A percentile compares a stretch with the other conserved stretches of the same genome.
Evolutionary conservation across 352 stramenopile species (phyloP).

Genomic region (Globisporangium camurandrum): DNA sequence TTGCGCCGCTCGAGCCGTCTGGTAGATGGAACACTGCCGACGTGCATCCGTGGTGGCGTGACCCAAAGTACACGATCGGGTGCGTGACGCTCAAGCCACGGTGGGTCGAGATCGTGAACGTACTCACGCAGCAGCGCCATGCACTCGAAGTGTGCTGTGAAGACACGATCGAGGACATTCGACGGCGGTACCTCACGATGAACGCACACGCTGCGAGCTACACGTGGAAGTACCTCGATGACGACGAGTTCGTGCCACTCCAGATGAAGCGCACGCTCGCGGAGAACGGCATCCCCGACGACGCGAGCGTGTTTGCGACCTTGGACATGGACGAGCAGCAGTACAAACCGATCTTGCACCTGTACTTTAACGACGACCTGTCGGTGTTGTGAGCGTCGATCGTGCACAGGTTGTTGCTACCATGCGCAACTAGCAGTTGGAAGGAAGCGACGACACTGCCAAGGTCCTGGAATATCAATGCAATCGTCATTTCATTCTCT

Average conservation of each 20-base stretch:
- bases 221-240: constrained; percentile 87
- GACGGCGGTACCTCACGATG: constrained; percentile 72
- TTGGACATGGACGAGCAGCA: constrained; percentile 85
- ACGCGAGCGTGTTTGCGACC: constrained; percentile 69
- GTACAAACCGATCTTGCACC: constrained; percentile 84
- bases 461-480: too few relatives aligned
- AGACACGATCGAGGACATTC: constrained; percentile 86
- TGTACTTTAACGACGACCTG: constrained; percentile 93
- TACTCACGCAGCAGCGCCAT: constrained; percentile 83
- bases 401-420: too few relatives aligned
- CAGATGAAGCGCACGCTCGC: constrained; percentile 85
- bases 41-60: constrained; percentile 83
- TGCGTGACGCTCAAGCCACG: constrained; percentile 61
- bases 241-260: constrained; percentile 84
- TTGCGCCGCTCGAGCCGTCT: constrained; percentile 73
- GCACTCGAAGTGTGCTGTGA: constrained; percentile 80
- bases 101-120: constrained; percentile 86
- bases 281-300: constrained; percentile 84
- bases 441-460: too few relatives aligned
- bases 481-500: too few relatives aligned
- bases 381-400: constrained; percentile 68
- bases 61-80: constrained; percentile 66
- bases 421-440: too few relatives aligned
- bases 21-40: constrained; percentile 68
- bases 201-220: constrained; percentile 90